These are phyloP conservation scores for Citrullus colocynthis DNA, from an alignment of 306 rosid species.

Conservation along the genomic window DNA sequence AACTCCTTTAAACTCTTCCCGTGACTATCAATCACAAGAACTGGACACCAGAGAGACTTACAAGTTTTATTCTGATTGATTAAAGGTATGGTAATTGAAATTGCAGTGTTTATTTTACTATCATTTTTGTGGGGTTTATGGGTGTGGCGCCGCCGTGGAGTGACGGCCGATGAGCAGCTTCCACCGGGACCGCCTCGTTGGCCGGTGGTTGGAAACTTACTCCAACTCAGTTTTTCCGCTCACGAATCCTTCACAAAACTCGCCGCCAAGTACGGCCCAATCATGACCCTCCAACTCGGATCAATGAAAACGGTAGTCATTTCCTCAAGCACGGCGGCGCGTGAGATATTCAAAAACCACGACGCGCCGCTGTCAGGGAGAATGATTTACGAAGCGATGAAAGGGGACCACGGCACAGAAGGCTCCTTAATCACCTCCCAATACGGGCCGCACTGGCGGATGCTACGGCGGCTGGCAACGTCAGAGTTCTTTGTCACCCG, in stretches of 20 bases:
- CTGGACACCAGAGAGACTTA: no score
- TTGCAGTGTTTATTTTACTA: constrained; percentile 4
- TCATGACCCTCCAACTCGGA: constrained; percentile 74
- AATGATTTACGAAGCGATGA: constrained; percentile 78
- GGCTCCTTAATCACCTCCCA: constrained; percentile 65
- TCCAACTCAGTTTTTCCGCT: constrained; percentile 46
- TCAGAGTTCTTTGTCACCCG: constrained; percentile 43
- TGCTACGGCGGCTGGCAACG: constrained; percentile 43
- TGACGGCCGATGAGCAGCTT: constrained; percentile 16
- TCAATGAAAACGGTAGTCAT: constrained; percentile 74
- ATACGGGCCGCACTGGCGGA: constrained; percentile 69
- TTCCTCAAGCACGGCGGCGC: constrained; percentile 43
- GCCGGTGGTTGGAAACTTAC: constrained; percentile 71
- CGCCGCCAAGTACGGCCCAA: constrained; percentile 50
- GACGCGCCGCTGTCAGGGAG: constrained; percentile 54
- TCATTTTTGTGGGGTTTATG: constrained; percentile 23
- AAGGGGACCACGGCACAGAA: constrained; percentile 36
- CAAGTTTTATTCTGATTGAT: no score
- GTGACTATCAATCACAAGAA: no score
- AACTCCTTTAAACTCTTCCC: no score
- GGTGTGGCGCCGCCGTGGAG: constrained; percentile 7
- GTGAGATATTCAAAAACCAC: constrained; percentile 55
- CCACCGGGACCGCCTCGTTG: constrained; percentile 76
- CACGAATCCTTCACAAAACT: constrained; percentile 51
- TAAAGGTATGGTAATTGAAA: background rate